Evolutionary conservation across 352 stramenopile genomes (phyloP), one percentile per base, ranked within the genome.

Genomic region (Thalassiosira exigua): DNA sequence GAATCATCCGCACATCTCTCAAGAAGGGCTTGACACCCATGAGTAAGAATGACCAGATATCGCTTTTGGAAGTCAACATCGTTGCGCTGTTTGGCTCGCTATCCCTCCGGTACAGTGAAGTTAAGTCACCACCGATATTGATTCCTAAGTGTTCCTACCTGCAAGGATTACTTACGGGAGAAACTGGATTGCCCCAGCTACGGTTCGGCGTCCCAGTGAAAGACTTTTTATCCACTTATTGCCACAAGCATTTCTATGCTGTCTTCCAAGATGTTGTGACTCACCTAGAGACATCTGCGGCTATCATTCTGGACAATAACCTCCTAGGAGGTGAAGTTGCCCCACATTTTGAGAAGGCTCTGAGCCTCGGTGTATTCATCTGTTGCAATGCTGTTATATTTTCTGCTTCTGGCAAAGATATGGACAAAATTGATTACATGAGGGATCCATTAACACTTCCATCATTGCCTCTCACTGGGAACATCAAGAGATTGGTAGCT

Each of bases 301-400:
- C 65, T 21, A 56, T 19, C 12, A 36, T 77, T 1, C 62, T 76
- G 30, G 32, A 54, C 2, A 39, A 58, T 42, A 54, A 76, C 1
- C 27, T 81, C 21, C 29, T 76, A 1, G 54, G n/a, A 11, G 32
- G 21, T 29, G 17, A 36, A 24, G 33, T 39, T 53, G 57, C 26
- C 21, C 2, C 11, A 46, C 7, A 5, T 39, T 7, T 1, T 74
- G 74, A 21, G 29, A 39, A 24, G 59, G 52, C 21, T 52, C 65
- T 9, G 27, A 72, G 5, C 22, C 41, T 81, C 0, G 21, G 72
- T 19, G 22, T 54, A 5, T 71, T 76, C 22, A 24, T 81, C 4
- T 72, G 54, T 36, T 81, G 64, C 54, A 81, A 77, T 77, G 56
- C 72, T 41, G 19, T 77, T 52, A 30, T 60, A 0, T 75, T 81